Percentiles rank a stretch among this genome's conserved stretches.
Conservation (phyloP, 2,329 filamentous ascomycete genomes). For the Talaromyces sp. region DNA sequence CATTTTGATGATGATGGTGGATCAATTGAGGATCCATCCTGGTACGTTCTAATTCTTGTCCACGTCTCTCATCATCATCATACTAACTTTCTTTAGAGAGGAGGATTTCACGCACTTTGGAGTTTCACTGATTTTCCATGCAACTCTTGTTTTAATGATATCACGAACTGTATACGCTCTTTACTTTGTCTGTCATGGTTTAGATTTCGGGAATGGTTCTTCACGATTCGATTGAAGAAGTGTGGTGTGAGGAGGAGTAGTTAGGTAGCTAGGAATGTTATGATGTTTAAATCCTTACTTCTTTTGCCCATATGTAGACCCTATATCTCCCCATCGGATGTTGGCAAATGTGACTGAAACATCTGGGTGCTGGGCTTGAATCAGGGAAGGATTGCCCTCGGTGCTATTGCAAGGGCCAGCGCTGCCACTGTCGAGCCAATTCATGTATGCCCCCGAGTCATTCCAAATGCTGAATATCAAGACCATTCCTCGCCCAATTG, state of each 20-base stretch:
- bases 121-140: constrained; percentile 7
- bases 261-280: constrained; percentile 8
- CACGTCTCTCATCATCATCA: neutral
- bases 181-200: constrained; percentile 11
- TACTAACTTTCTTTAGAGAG: neutral
- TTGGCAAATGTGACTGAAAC: constrained; percentile 59
- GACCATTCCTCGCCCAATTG: constrained; percentile 61
- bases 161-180: constrained; percentile 28
- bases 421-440: constrained; percentile 58
- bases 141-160: constrained; percentile 14
- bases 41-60: neutral
- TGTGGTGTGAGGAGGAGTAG: constrained; percentile 1
- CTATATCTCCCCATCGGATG: constrained; percentile 64
- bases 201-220: constrained; percentile 3
- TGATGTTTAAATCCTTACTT: neutral
- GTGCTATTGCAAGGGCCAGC: constrained; percentile 59
- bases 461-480: constrained; percentile 64
- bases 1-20: neutral
- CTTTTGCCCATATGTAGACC: constrained; percentile 47
- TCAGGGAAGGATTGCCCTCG: constrained; percentile 55
- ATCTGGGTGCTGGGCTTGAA: constrained; percentile 51
- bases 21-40: neutral
- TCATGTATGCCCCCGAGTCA: constrained; percentile 57
- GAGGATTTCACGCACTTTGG: neutral
- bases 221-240: neutral